These are phyloP conservation scores for Colletotrichum sp. DNA, from an alignment of 2,329 filamentous ascomycete genomes.

Conservation along the genomic window DNA sequence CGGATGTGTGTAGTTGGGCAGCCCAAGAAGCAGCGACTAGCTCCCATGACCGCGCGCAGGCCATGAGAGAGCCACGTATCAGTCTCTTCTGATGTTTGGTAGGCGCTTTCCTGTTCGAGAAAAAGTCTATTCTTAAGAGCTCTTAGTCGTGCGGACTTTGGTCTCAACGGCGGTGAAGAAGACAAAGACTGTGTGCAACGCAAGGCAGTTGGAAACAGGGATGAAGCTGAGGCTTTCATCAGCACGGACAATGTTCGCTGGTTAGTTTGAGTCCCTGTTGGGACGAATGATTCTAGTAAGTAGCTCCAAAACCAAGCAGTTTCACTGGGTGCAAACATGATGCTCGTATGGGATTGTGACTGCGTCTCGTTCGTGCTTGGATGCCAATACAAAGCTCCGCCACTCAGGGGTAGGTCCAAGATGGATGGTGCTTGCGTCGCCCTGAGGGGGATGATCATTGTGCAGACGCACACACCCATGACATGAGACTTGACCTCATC, in stretches of 20 bases:
- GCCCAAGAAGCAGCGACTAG: not conserved
- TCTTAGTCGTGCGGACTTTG: not conserved
- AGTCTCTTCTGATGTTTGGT: not conserved
- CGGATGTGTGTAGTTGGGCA: not conserved
- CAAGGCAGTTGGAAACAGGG: not conserved
- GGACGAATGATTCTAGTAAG: not conserved
- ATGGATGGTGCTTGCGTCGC: not conserved
- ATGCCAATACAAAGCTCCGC: not conserved
- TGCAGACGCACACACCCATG: not conserved
- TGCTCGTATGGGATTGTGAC: not conserved
- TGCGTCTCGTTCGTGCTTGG: not conserved
- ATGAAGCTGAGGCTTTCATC: not conserved
- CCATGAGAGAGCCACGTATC: not conserved
- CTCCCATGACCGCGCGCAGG: not conserved
- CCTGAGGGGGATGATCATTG: not conserved
- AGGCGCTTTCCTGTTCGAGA: not conserved
- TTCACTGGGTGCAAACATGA: not conserved
- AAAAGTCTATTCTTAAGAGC: not conserved
- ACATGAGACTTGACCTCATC: not conserved
- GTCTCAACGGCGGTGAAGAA: not conserved
- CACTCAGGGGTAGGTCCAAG: not conserved
- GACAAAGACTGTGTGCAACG: not conserved
- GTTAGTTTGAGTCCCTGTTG: not conserved
- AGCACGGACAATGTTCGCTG: slow-evolving; percentile 5
- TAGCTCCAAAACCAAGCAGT: not conserved